Evolutionary conservation across 371 early-diverging fungal species (phyloP), one percentile per base, ranked within the genome.

Genomic region (Cokeromyces recurvatus): DNA sequence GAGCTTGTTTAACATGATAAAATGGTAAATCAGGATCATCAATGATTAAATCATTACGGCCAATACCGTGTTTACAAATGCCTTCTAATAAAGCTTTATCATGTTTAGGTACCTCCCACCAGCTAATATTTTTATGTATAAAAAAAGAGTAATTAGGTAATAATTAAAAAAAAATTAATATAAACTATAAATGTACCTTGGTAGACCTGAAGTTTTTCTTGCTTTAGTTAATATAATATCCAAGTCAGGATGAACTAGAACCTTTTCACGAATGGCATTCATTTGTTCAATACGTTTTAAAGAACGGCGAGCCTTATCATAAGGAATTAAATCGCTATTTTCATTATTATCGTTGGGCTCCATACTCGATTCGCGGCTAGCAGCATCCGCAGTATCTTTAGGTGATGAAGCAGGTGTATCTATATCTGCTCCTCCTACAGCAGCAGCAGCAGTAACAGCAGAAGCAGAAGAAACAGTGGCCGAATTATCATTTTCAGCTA

Each of bases 261-360:
- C 74, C 22, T 81, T 64, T 45, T 81, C 78, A 22, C 92, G 77
- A 17, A 90, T 72, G 3, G 59, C 68, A 24, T 82, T 77, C 82
- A 92, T 81, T 29, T 82, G 72, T n/a, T 74, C 84, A 14, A 90
- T 68, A 15, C 90, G 80, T 43, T 83, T 88, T 4, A 90, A 44
- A 4, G 89, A 62, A 56, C 86, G 82, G 46, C 83, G 77, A 10
- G 89, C 89, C 34, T 79, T 77, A 41, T 89, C 89, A 38, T 79
- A 62, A 20, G 85, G 84, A 2, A 84, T 70, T 35, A 59, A 21
- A 38, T 69, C 74, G 4, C 59, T 57, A 43, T 68, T 74, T 32
- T 75, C 77, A 16, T 55, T 58, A 14, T 56, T 58, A 32, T 75
- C 78, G 20, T 78, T 70, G 17, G 65, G 64, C 23, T 66, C 66